Evolutionary conservation across 2,329 filamentous ascomycete genomes (phyloP).

Genomic region (Leptographium radiaticola): DNA sequence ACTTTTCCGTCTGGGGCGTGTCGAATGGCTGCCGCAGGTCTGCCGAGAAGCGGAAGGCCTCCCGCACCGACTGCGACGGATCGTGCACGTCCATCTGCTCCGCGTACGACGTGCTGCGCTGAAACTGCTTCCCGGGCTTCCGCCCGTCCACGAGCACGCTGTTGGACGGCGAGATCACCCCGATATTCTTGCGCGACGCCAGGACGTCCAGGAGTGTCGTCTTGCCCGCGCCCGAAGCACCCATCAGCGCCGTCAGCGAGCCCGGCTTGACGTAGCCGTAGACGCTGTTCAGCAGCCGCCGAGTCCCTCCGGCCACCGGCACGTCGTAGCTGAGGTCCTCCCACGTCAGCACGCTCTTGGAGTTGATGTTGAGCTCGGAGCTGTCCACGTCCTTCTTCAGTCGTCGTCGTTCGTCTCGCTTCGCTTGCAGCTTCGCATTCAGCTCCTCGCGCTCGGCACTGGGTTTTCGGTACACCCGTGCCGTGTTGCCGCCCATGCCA

Average conservation of each 20-base stretch:
- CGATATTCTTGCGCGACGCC: constrained; percentile 46
- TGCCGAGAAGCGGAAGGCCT: constrained; percentile 50
- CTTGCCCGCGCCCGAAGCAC: constrained; percentile 75
- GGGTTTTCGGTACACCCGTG: constrained; percentile 63
- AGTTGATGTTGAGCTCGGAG: constrained; percentile 41
- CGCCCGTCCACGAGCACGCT: constrained; percentile 43
- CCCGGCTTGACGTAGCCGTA: constrained; percentile 65
- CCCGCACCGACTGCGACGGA: constrained; percentile 47
- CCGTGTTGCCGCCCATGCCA: constrained; percentile 67
- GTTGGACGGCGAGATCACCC: constrained; percentile 35
- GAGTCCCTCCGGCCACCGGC: constrained; percentile 41
- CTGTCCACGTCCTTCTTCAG: constrained; percentile 30
- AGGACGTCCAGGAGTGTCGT: constrained; percentile 74
- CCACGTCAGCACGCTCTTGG: constrained; percentile 67
- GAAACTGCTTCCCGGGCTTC: constrained; percentile 46
- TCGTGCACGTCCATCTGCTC: constrained; percentile 52
- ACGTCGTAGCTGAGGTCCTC: constrained; percentile 71
- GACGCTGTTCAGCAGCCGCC: constrained; percentile 40
- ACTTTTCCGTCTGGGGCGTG: constrained; percentile 40
- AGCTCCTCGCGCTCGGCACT: constrained; percentile 53
- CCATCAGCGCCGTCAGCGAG: constrained; percentile 65
- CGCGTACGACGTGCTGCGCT: constrained; percentile 45
- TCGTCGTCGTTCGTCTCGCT: constrained; percentile 41
- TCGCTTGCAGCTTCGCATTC: constrained; percentile 48
- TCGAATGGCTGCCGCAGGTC: constrained; percentile 43